phyloP scores from a whole-genome alignment of 805 yeast species.

The Phaffomyces thermotolerans region DNA sequence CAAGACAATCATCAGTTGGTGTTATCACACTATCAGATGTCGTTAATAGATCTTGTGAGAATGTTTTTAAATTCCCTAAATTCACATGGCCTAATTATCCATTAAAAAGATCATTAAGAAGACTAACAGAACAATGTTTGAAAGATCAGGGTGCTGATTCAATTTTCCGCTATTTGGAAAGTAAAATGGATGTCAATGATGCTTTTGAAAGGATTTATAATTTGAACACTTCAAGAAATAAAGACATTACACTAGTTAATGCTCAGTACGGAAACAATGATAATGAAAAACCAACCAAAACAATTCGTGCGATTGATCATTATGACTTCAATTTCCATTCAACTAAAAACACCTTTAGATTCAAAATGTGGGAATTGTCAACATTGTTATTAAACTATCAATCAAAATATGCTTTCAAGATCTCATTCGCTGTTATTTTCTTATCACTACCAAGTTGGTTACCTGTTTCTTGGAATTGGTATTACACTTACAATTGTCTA shows the following conservation, averaged over 20 bases:
- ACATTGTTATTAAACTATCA: conserved; percentile 30
- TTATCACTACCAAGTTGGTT: conserved; percentile 40
- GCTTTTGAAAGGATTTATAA: conserved; percentile 38
- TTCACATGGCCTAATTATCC: conserved; percentile 31
- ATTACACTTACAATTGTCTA: conserved; percentile 33
- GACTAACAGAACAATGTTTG: conserved; percentile 35
- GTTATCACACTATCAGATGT: conserved; percentile 23
- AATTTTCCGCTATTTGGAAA: conserved; percentile 35
- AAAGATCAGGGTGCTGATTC: conserved; percentile 41
- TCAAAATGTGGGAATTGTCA: conserved; percentile 31
- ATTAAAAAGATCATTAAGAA: conserved; percentile 30
- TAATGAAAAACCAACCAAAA: conserved; percentile 1
- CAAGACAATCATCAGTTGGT: conserved; percentile 34
- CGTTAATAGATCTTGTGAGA: conserved; percentile 8
- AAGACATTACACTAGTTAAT: not conserved
- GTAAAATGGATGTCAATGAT: conserved; percentile 38
- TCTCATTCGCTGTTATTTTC: conserved; percentile 30
- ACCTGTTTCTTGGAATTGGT: conserved; percentile 34
- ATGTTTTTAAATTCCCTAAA: conserved; percentile 5
- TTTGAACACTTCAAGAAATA: conserved; percentile 35
- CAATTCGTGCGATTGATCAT: conserved; percentile 34
- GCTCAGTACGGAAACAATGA: not conserved
- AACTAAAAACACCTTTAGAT: conserved; percentile 29
- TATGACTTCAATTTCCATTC: conserved; percentile 35
- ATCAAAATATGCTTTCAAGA: conserved; percentile 37